Evolutionary conservation across 768 basidiomycete species (phyloP).

Genomic region (Russula sp.): DNA sequence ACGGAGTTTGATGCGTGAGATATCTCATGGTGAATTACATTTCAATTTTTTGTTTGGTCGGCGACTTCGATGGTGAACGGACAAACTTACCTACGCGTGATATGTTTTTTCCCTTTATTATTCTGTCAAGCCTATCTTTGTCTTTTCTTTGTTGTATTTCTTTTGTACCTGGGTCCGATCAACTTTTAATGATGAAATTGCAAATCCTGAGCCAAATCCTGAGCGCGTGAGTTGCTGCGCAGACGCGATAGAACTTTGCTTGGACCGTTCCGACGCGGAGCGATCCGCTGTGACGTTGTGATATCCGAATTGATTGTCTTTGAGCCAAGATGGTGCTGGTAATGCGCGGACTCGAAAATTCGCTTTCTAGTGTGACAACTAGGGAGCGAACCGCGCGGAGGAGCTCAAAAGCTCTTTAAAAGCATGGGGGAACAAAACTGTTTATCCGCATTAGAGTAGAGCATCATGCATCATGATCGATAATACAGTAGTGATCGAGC

Average conservation of each 20-base stretch:
- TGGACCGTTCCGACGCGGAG: no score
- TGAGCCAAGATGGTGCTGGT: not conserved
- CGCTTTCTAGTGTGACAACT: no score
- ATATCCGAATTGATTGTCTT: not conserved
- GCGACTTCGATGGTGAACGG: no score
- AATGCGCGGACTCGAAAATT: slow-evolving; percentile 1
- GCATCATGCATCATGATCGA: not conserved
- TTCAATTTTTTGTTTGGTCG: not conserved
- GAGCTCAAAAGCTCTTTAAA: no score
- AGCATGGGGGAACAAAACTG: not conserved
- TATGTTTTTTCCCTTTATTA: not conserved
- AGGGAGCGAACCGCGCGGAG: no score
- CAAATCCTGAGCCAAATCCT: no score
- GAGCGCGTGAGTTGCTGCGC: no score
- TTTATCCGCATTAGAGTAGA: not conserved
- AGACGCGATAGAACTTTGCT: no score
- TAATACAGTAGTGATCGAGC: not conserved
- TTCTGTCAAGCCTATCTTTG: not conserved
- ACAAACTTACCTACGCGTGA: not conserved
- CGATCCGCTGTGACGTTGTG: not conserved
- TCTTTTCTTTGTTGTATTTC: not conserved
- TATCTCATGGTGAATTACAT: not conserved
- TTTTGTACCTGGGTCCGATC: not conserved
- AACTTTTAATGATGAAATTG: no score
- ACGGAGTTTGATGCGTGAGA: slow-evolving; percentile 17